Evolutionary conservation across 768 basidiomycete genomes (phyloP), one percentile per base, ranked within the genome.

Genomic region (Saitozyma podzolica): DNA sequence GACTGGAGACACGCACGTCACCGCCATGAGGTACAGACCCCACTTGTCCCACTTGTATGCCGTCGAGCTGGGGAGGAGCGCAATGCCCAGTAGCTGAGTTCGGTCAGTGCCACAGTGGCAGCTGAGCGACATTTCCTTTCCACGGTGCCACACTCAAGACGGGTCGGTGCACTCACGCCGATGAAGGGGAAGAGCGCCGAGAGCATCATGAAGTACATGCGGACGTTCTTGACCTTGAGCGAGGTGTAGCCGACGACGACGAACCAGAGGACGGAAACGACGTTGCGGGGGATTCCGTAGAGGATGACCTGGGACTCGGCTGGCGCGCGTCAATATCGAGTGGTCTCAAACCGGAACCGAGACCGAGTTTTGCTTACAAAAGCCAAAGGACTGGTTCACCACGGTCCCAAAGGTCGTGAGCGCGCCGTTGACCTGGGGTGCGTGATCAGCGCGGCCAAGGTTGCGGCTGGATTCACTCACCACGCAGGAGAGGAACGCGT

Each of bases 391-490:
- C 50, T 59, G 45, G 49, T 37, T 42, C 47, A 59, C 39, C 6
- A 59, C 58, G 8, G 58, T 59, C 37, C 49, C 49, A 43, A 69
- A 69, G 29, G 64, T 69, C 2, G 68, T 69, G 14, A 66, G 20
- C 50, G 56, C 61, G 10, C 61, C 65, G 58, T 68, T 68, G 17
- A 63, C 54, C 54, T 55, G 40, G 47, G 47, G 14, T 48, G 47
- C 47, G 14, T 48, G 2, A 6, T 48, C 14, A n/a, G 16, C n/a
- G 13, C 2, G n/a, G 51, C 29, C 20, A n/a, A 20, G 16, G 5
- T 5, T 29, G 29, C 29, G 29, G 29, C 29, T 29, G 29, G 5
- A 29, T 29, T 29, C 5, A 53, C 54, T 55, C 40, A 61, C 20
- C 41, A 60, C 29, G 42, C 39, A 40, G n/a, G 51, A 53, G 9